Evolutionary conservation across 192 early-diverging fungal genomes (phyloP), one percentile per base, ranked within the genome.

Genomic region (Backusella tarrabulga): DNA sequence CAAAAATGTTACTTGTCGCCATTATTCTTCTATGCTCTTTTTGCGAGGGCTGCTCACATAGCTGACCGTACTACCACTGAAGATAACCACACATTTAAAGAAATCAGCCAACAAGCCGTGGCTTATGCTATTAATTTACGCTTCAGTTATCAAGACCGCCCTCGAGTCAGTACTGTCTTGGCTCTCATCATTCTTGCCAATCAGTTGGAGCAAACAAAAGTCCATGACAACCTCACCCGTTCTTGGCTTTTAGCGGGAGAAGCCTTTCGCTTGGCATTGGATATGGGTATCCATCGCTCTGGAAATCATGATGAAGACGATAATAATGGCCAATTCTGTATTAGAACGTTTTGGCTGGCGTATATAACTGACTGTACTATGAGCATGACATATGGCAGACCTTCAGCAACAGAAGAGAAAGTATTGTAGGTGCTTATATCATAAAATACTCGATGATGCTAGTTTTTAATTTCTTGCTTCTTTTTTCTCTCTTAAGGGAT

Each of bases 221-320:
- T 71, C 6, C 26, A 52, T 1, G 32, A 89, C 86, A 86, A 88
- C 68, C 41, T 83, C 86, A 67, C 90, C 84, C 14, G 68, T 11
- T 50, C 84, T 74, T 94, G 93, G 93, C 85, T 92, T 44, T 87
- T 89, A 76, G 80, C 87, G 32, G 93, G 93, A 4, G 85, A 89
- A 86, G 93, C 92, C 21, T 89, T 88, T 15, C 79, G 91, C 38
- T 90, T 92, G 83, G 91, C 91, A 17, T 91, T 92, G 79, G 93
- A 94, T 76, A 72, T 94, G 76, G 93, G 93, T 23, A 86, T 94
- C 52, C 92, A 94, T 68, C 87, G 93, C 23, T n/a, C 56, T 29
- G n/a, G 34, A 21, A 21, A 36, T 41, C 34, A 12, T 46, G 50
- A 73, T 2, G 54, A 38, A 29, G 8, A 71, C 36, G 34, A 34